Evolutionary conservation across 2,329 filamentous ascomycete species (phyloP), one percentile per base, ranked within the genome.

Genomic region (Epichloe gansuensis): DNA sequence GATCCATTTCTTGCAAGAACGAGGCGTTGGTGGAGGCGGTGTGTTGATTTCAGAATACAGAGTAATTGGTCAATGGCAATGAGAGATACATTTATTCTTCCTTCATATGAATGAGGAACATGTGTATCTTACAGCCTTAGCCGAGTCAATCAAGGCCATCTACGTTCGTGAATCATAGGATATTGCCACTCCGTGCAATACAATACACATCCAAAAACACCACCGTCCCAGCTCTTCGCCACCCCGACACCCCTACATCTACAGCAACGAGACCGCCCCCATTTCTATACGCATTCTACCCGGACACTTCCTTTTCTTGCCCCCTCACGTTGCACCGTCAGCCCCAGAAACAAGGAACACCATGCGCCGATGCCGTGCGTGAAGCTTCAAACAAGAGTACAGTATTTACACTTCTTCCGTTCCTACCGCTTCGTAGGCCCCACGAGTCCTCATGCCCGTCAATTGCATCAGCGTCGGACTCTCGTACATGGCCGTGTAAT

Each of bases 401-500:
- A 13, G n/a, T 17, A 45, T 39, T 59, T 60, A 69, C 25, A 69
- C 67, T 8, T 82, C 81, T 47, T 82, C 79, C 0, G 63, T 75
- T 13, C 72, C 73, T 31, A 87, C 82, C 21, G 74, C 72, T 71
- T 89, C 78, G 67, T 88, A 86, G 57, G 81, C 74, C 41, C 75
- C 75, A 49, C 67, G 69, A 60, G 72, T 68, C 63, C 71, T 72
- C 67, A 75, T 72, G 21, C 69, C 70, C n/a, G 68, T 67, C 46
- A 75, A 58, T n/a, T 69, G 69, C 81, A 89, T 87, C 57, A 83
- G 75, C 4, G 76, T 71, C 5, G 91, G 91, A 21, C 85, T 81
- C 68, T 97, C 91, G 69, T 95, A 98, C 76, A 97, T 81, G 53
- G 79, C 80, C 21, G 86, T 87, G 68, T 96, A 98, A 69, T 96